Evolutionary conservation across 441 rosid species (phyloP).

Genomic region (Isatis lusitanica): DNA sequence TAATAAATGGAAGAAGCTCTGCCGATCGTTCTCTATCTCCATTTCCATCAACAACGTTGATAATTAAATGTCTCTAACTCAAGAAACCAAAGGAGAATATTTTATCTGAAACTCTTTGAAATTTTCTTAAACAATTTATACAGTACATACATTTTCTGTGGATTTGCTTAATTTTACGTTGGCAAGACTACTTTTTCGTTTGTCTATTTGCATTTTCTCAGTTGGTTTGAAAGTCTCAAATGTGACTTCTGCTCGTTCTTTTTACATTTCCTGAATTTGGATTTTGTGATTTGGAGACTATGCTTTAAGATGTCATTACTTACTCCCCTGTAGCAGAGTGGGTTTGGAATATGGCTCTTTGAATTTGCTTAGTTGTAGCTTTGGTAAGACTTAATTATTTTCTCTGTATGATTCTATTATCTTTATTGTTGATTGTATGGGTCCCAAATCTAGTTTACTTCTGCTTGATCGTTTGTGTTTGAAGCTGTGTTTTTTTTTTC

Average conservation of each 20-base stretch:
- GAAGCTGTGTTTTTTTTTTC: neutral
- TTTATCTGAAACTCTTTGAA: neutral
- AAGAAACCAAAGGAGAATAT: neutral
- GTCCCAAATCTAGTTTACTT: neutral
- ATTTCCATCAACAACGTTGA: neutral
- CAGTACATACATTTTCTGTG: neutral
- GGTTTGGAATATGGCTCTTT: neutral
- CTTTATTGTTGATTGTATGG: too few species aligned
- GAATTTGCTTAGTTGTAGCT: neutral
- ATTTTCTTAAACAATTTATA: neutral
- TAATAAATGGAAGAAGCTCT: slow-evolving; percentile 29
- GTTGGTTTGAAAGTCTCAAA: neutral
- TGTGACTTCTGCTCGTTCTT: too few species aligned
- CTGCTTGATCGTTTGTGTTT: neutral
- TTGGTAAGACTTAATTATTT: too few species aligned
- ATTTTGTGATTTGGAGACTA: too few species aligned
- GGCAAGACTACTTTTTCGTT: neutral
- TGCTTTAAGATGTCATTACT: too few species aligned
- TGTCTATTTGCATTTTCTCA: neutral
- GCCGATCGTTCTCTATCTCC: neutral
- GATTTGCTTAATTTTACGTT: neutral
- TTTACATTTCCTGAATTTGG: too few species aligned
- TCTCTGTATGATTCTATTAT: too few species aligned
- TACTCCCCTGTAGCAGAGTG: too few species aligned
- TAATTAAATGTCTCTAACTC: neutral